These are phyloP conservation scores for Lentinula edodes DNA, from an alignment of 768 basidiomycete genomes.

Conservation along the genomic window DNA sequence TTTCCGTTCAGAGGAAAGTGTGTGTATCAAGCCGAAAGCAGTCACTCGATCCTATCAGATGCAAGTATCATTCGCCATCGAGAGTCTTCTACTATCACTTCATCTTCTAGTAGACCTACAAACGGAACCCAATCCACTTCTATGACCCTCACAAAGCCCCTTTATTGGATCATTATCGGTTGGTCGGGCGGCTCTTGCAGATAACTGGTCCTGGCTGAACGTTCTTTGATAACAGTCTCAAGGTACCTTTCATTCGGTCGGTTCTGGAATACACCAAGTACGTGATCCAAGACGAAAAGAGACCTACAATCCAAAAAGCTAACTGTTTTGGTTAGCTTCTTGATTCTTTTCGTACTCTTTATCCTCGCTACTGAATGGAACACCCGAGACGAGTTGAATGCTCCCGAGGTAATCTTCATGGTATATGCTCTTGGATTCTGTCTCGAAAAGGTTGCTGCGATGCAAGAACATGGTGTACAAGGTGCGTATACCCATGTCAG, in stretches of 20 bases:
- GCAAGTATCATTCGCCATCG: conserved; percentile 32
- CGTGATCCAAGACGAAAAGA: conserved; percentile 5
- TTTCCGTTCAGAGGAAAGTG: conserved; percentile 59
- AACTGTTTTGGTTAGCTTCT: conserved; percentile 46
- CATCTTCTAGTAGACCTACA: conserved; percentile 68
- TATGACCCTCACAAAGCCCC: conserved; percentile 94
- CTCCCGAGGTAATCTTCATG: conserved; percentile 72
- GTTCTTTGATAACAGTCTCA: conserved; percentile 46
- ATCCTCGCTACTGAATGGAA: conserved; percentile 75
- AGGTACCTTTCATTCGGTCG: conserved; percentile 89
- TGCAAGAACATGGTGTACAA: conserved; percentile 93
- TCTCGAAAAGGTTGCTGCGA: conserved; percentile 87
- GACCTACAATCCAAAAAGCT: background rate
- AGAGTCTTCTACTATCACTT: background rate
- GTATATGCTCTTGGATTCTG: conserved; percentile 76
- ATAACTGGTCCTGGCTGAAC: background rate
- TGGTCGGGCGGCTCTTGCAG: conserved; percentile 12
- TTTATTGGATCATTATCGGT: conserved; percentile 94
- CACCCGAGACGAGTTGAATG: conserved; percentile 55
- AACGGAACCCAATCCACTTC: conserved; percentile 85
- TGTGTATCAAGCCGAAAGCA: conserved; percentile 86
- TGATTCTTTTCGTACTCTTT: conserved; percentile 75
- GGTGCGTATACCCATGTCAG: conserved; percentile 38
- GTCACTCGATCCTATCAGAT: conserved; percentile 85
- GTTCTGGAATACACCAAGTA: conserved; percentile 89